These are phyloP conservation scores for Cutaneotrichosporon sp. DNA, from an alignment of 1,284 basidiomycete species.

Conservation along the genomic window DNA sequence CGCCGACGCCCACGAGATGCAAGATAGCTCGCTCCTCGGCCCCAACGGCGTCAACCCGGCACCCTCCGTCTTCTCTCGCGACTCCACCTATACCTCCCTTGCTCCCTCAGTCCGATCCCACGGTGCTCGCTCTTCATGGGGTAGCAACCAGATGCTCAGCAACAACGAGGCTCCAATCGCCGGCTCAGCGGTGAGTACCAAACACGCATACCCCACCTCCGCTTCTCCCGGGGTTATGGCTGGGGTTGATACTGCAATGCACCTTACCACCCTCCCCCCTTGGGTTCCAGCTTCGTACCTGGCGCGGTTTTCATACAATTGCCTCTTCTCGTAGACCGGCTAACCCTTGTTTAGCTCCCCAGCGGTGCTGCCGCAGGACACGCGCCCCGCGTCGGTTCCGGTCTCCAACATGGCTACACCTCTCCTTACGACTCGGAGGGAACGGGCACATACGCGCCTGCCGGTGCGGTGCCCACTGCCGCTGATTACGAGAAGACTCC, in stretches of 20 bases:
- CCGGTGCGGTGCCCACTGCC: constrained; percentile 14
- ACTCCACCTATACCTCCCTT: constrained; percentile 32
- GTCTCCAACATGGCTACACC: constrained; percentile 27
- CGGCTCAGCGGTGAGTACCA: constrained; percentile 30
- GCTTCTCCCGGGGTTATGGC: too few relatives aligned
- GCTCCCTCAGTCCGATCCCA: constrained; percentile 9
- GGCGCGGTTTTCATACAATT: not conserved
- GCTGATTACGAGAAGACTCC: constrained; percentile 33
- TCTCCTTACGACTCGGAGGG: constrained; percentile 30
- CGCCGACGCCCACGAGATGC: not conserved
- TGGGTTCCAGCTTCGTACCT: not conserved
- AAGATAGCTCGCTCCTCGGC: constrained; percentile 7
- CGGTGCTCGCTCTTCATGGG: constrained; percentile 15
- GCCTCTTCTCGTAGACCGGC: not conserved
- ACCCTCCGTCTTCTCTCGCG: constrained; percentile 38
- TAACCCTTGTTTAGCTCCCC: not conserved
- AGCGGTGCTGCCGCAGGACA: not conserved
- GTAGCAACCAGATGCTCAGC: constrained; percentile 23
- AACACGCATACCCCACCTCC: too few relatives aligned
- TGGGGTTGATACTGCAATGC: too few relatives aligned
- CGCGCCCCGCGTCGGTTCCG: constrained; percentile 25
- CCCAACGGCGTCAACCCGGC: constrained; percentile 14
- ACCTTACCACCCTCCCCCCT: too few relatives aligned
- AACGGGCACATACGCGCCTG: constrained; percentile 35
- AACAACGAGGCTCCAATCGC: constrained; percentile 21